Evolutionary conservation across 2,329 filamentous ascomycete genomes (phyloP).

Genomic region (Blastomyces parvus): DNA sequence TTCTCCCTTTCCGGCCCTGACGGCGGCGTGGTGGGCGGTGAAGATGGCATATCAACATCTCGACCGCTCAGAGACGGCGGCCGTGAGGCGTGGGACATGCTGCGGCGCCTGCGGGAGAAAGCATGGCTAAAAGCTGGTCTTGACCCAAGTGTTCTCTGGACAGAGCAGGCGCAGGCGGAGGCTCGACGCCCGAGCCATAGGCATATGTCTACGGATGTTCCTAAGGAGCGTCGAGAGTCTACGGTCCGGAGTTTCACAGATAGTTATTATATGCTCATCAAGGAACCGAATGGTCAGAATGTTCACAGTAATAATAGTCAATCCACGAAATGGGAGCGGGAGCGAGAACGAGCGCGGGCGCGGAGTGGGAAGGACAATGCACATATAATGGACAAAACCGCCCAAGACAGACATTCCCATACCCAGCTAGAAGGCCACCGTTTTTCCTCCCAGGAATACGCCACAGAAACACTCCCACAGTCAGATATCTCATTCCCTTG

Average conservation of each 20-base stretch:
- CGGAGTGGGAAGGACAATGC: neutral
- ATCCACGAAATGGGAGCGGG: neutral
- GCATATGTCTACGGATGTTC: neutral
- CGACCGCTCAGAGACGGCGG: conserved; percentile 39
- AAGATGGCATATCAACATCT: conserved; percentile 37
- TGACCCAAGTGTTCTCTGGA: conserved; percentile 39
- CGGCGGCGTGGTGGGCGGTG: conserved; percentile 38
- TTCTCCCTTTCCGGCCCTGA: conserved; percentile 39
- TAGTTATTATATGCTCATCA: conserved; percentile 16
- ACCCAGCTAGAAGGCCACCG: neutral
- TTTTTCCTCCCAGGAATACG: neutral
- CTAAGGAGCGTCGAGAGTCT: conserved; percentile 11
- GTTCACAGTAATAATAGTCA: neutral
- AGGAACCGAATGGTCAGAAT: conserved; percentile 13
- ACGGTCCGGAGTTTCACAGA: conserved; percentile 13
- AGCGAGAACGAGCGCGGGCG: neutral
- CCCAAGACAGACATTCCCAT: neutral
- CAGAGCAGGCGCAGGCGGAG: conserved; percentile 37
- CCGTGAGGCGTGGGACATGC: conserved; percentile 42
- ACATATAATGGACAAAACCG: neutral
- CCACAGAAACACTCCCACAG: neutral
- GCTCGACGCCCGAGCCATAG: conserved; percentile 13
- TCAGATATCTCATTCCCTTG: neutral
- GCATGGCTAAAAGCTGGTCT: conserved; percentile 42
- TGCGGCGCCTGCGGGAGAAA: conserved; percentile 38